Evolutionary conservation across 2,329 filamentous ascomycete species (phyloP), one percentile per base, ranked within the genome.

Genomic region (Talaromyces sp.): DNA sequence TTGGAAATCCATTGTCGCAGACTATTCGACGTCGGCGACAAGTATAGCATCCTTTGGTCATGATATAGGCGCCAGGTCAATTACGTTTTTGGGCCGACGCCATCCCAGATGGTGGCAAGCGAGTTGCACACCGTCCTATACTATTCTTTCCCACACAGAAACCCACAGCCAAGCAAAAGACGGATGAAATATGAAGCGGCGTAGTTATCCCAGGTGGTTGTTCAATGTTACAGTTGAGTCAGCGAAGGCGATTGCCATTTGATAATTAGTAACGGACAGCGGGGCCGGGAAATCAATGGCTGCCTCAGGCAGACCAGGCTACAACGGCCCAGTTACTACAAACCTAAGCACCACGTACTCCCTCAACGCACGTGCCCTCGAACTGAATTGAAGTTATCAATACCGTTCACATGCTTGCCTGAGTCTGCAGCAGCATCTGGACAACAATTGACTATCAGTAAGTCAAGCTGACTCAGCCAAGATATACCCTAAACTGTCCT

Each of bases 11-110:
- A 72, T 78, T 78, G 66, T 80, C 78, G 73, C 78, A 80, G 62
- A 75, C 78, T 39, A 80, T 76, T 70, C 78, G 77, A 65, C 76
- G 77, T 63, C 78, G 78, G 65, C 78, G 77, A 69, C 78, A 80
- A 66, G 78, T 79, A 69, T 80, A 79, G 65, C 78, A 80, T 62
- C 77, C 77, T 71, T 78, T 77, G 60, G 72, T 75, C 77, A 78
- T 78, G 71, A 65, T 64, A 35, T 35, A 43, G n/a, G 27, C 24
- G 43, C 37, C 62, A 19, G 27, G 31, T 62, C 52, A 33, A 10
- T 14, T 39, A 63, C 48, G 22, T 62, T 22, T 54, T 24, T 50
- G 24, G 19, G 14, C 33, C 8, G 37, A 41, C 56, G 41, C 59
- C 59, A 61, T 48, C 41, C 57, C 57, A 33, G 37, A 60, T 19